Evolutionary conservation across 1,284 basidiomycete genomes (phyloP).

Genomic region (Ustilago crameri): DNA sequence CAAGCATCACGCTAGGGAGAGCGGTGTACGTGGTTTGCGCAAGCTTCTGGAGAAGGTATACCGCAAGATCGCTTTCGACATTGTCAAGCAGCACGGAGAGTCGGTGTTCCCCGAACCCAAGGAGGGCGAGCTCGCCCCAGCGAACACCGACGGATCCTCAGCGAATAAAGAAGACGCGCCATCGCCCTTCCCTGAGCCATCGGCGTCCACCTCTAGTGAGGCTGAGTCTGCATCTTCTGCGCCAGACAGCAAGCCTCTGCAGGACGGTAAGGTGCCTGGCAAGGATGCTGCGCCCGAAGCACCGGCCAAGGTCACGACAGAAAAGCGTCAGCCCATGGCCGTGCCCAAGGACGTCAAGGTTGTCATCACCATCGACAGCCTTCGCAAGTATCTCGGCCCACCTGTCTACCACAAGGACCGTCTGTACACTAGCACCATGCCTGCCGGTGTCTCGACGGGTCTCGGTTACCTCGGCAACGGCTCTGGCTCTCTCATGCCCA

Average conservation of each 20-base stretch:
- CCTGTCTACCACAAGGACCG: slow-evolving; percentile 95
- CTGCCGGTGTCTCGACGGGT: slow-evolving; percentile 92
- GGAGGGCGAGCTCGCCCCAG: slow-evolving; percentile 67
- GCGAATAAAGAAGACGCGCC: slow-evolving; percentile 14
- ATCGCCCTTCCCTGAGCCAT: slow-evolving; percentile 39
- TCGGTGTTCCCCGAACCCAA: slow-evolving; percentile 80
- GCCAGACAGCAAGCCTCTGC: slow-evolving; percentile 33
- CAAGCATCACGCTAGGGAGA: slow-evolving; percentile 96
- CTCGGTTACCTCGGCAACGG: slow-evolving; percentile 96
- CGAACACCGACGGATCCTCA: slow-evolving; percentile 38
- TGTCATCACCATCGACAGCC: slow-evolving; percentile 82
- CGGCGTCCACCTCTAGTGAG: slow-evolving; percentile 20
- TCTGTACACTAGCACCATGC: slow-evolving; percentile 81
- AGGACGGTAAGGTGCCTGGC: slow-evolving; percentile 45
- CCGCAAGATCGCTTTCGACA: slow-evolving; percentile 92
- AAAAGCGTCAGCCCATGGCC: slow-evolving; percentile 80
- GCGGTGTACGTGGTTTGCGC: slow-evolving; percentile 73
- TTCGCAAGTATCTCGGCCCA: slow-evolving; percentile 96
- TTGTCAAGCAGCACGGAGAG: slow-evolving; percentile 92
- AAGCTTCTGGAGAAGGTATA: slow-evolving; percentile 80
- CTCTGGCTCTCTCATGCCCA: slow-evolving; percentile 94
- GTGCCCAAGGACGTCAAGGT: slow-evolving; percentile 85
- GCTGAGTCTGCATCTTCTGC: slow-evolving; percentile 8
- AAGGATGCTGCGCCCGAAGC: slow-evolving; percentile 49
- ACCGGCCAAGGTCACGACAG: slow-evolving; percentile 75